Evolutionary conservation across 345 rosid species (phyloP).

Genomic region (Corymbia maculata): DNA sequence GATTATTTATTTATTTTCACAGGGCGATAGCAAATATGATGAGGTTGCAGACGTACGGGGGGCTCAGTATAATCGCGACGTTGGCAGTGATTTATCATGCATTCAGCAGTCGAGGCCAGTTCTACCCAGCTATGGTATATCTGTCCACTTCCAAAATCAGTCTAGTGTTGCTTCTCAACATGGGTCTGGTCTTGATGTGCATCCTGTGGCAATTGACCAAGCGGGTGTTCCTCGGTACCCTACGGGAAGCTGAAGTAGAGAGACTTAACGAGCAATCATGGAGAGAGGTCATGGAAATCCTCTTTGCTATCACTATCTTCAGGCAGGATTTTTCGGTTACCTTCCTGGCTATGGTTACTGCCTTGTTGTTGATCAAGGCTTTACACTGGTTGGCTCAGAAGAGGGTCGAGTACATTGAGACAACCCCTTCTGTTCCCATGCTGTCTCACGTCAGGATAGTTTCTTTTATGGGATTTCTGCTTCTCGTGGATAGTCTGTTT

Average conservation of each 20-base stretch:
- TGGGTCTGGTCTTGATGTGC: slow-evolving; percentile 79
- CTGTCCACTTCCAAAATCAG: slow-evolving; percentile 85
- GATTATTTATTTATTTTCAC: background rate
- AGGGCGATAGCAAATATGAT: slow-evolving; percentile 30
- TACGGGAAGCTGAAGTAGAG: slow-evolving; percentile 94
- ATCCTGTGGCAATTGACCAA: slow-evolving; percentile 71
- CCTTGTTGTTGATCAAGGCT: slow-evolving; percentile 69
- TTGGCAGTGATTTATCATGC: slow-evolving; percentile 69
- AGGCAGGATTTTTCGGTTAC: slow-evolving; percentile 82
- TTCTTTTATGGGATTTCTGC: slow-evolving; percentile 73
- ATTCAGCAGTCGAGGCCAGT: slow-evolving; percentile 74
- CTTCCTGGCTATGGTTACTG: slow-evolving; percentile 78
- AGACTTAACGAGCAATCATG: slow-evolving; percentile 86
- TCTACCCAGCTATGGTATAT: slow-evolving; percentile 83
- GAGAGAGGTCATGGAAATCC: slow-evolving; percentile 96
- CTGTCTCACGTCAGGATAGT: slow-evolving; percentile 66
- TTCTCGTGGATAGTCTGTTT: slow-evolving; percentile 55
- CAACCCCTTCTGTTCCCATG: slow-evolving; percentile 73
- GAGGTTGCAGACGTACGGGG: slow-evolving; percentile 68
- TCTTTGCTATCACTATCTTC: slow-evolving; percentile 86
- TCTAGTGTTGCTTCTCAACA: slow-evolving; percentile 70
- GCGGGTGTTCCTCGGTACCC: slow-evolving; percentile 73
- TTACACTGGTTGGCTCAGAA: slow-evolving; percentile 95
- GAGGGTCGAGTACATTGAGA: slow-evolving; percentile 94
- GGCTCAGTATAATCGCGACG: slow-evolving; percentile 48